Conservation (phyloP, 345 rosid genomes). For the Rhodamnia rubescens region DNA sequence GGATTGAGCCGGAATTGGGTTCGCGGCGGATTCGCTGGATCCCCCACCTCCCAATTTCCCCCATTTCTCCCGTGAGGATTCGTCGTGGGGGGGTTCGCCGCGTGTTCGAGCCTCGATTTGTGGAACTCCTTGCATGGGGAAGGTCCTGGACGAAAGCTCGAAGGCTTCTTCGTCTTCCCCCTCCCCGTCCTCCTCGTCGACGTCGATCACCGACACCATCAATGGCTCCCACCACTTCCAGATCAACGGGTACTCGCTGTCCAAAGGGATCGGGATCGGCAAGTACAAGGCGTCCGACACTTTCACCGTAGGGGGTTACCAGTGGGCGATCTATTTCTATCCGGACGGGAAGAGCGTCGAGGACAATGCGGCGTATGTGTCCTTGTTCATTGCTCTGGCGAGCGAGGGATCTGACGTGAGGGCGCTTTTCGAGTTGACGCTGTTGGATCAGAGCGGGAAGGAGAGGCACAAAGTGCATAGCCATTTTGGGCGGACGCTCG, state of each 20-base stretch:
- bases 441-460: conserved; percentile 70
- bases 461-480: conserved; percentile 61
- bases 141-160: conserved; percentile 18
- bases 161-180: conserved; percentile 9
- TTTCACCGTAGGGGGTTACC: conserved; percentile 54
- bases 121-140: conserved; percentile 23
- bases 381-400: conserved; percentile 58
- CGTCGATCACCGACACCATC: conserved; percentile 53
- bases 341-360: conserved; percentile 77
- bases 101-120: background rate
- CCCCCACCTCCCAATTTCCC: background rate
- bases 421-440: conserved; percentile 60
- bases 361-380: conserved; percentile 50
- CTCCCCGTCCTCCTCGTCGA: conserved; percentile 24
- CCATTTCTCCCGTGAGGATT: background rate
- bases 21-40: background rate
- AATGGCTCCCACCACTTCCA: conserved; percentile 62
- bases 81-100: background rate
- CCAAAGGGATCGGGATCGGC: conserved; percentile 61
- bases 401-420: conserved; percentile 66
- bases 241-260: conserved; percentile 49
- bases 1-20: background rate
- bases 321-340: conserved; percentile 70
- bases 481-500: conserved; percentile 70
- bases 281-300: conserved; percentile 53